phyloP scores from a whole-genome alignment of 1,284 basidiomycete genomes.

The Moniliella sp. region DNA sequence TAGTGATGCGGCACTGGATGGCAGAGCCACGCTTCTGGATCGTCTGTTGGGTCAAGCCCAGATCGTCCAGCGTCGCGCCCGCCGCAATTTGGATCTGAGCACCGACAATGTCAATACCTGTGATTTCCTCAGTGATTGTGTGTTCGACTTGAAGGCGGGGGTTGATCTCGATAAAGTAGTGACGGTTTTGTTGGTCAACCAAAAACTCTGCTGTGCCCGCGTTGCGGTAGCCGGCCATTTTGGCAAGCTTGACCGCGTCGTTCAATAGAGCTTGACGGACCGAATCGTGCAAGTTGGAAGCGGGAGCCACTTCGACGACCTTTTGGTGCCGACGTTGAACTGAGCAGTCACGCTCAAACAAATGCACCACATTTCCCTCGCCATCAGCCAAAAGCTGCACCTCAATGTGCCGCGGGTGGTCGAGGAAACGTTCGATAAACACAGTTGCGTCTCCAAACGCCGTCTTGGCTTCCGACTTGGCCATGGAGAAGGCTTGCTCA shows the following conservation, averaged over 20 bases:
- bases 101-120: conserved; percentile 94
- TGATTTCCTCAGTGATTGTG: conserved; percentile 73
- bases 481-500: conserved; percentile 70
- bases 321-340: conserved; percentile 95
- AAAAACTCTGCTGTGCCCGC: conserved; percentile 81
- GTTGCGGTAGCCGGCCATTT: conserved; percentile 76
- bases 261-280: conserved; percentile 63
- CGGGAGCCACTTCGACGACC: conserved; percentile 94
- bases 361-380: conserved; percentile 75
- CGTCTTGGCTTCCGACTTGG: conserved; percentile 77
- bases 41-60: conserved; percentile 86
- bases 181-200: conserved; percentile 78
- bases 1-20: conserved; percentile 95
- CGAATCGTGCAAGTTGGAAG: conserved; percentile 73
- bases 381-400: conserved; percentile 82
- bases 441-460: conserved; percentile 96
- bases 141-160: conserved; percentile 35
- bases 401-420: conserved; percentile 87
- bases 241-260: conserved; percentile 80
- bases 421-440: conserved; percentile 83
- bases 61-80: conserved; percentile 78
- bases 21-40: conserved; percentile 90
- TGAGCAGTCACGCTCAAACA: conserved; percentile 95
- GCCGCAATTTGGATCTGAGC: conserved; percentile 98
- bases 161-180: conserved; percentile 87